phyloP scores from a whole-genome alignment of 2,329 filamentous ascomycete genomes.

The Scytalidium sp. region DNA sequence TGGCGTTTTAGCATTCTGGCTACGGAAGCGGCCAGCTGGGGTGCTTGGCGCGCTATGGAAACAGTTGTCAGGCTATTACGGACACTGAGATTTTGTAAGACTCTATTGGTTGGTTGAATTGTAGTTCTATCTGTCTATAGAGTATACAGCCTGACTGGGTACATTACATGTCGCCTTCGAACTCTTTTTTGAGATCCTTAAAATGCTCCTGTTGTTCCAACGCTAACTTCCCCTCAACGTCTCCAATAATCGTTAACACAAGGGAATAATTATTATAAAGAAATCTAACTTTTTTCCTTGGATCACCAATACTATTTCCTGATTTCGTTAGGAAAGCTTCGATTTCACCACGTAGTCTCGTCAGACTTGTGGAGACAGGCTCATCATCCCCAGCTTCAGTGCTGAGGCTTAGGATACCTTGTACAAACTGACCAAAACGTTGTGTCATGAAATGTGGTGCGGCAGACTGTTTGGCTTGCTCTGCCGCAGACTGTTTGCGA shows the following conservation, averaged over 20 bases:
- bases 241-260: constrained; percentile 87
- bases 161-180: constrained; percentile 40
- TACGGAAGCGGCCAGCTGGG: constrained; percentile 44
- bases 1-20: constrained; percentile 64
- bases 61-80: constrained; percentile 15
- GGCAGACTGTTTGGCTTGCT: constrained; percentile 62
- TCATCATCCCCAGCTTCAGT: constrained; percentile 93
- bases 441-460: constrained; percentile 92
- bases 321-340: constrained; percentile 79
- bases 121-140: neutral
- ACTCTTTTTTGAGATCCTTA: constrained; percentile 59
- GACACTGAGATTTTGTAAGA: constrained; percentile 10
- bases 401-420: constrained; percentile 79
- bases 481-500: constrained; percentile 41
- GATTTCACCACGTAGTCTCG: constrained; percentile 74
- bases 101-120: neutral
- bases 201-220: constrained; percentile 75
- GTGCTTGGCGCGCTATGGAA: constrained; percentile 23
- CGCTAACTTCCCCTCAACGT: constrained; percentile 69
- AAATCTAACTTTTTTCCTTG: constrained; percentile 80
- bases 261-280: constrained; percentile 95
- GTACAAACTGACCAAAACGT: constrained; percentile 88
- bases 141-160: neutral
- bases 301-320: constrained; percentile 72
- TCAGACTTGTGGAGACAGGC: constrained; percentile 79